Conservation (phyloP, 2,329 filamentous ascomycete species). For the Ophiostoma sp. region DNA sequence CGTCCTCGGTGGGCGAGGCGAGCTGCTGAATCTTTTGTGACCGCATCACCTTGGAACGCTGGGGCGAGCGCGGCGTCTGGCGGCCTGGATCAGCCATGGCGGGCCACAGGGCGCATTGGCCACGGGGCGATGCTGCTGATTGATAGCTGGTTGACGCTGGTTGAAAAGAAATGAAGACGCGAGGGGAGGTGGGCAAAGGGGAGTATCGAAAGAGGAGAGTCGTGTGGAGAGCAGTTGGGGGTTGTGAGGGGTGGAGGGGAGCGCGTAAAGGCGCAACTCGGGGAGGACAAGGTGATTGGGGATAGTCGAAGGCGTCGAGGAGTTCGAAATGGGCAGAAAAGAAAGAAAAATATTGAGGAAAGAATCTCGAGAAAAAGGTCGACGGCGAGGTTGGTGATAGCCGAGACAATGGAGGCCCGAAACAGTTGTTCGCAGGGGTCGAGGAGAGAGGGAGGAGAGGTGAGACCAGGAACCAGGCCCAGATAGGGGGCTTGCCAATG, state of each 20-base stretch:
- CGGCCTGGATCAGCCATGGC: slow-evolving; percentile 48
- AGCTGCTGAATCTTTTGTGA: slow-evolving; percentile 52
- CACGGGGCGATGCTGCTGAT: slow-evolving; percentile 17
- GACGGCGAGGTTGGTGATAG: neutral
- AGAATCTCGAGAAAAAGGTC: neutral
- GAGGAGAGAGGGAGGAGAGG: neutral
- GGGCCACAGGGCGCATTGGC: slow-evolving; percentile 35
- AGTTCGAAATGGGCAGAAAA: neutral
- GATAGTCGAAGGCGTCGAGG: neutral
- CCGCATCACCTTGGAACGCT: slow-evolving; percentile 50
- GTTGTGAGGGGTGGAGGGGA: neutral
- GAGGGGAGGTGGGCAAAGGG: neutral
- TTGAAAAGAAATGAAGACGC: neutral
- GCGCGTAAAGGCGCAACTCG: neutral
- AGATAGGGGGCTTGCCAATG: neutral
- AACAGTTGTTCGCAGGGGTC: slow-evolving; percentile 4
- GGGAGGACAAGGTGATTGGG: neutral
- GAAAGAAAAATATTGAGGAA: neutral
- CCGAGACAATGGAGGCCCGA: slow-evolving; percentile 5
- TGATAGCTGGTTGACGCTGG: neutral
- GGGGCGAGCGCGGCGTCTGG: slow-evolving; percentile 40
- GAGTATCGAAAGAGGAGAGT: slow-evolving; percentile 8
- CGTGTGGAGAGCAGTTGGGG: neutral
- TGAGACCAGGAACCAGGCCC: slow-evolving; percentile 12
- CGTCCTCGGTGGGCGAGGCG: slow-evolving; percentile 37